Evolutionary conservation across 768 basidiomycete species (phyloP).

Genomic region (Hygrophorus russula): DNA sequence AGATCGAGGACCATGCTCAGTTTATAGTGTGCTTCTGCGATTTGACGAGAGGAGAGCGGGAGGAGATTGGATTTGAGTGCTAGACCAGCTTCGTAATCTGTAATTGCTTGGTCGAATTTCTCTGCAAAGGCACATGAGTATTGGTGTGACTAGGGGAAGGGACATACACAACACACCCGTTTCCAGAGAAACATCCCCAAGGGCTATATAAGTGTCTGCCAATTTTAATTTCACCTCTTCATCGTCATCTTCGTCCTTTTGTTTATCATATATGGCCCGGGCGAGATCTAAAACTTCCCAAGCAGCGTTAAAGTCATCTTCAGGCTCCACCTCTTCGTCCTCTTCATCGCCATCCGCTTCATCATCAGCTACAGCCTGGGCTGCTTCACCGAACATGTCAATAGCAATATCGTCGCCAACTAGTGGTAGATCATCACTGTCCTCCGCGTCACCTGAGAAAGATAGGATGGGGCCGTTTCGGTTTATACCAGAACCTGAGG

Average conservation of each 20-base stretch:
- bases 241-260: constrained; percentile 36
- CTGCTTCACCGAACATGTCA: constrained; percentile 53
- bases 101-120: constrained; percentile 91
- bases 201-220: constrained; percentile 81
- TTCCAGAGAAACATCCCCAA: constrained; percentile 96
- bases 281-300: constrained; percentile 98
- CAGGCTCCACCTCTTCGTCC: constrained; percentile 69
- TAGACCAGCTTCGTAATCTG: constrained; percentile 75
- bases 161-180: constrained; percentile 51
- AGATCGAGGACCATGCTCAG: constrained; percentile 89
- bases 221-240: constrained; percentile 67
- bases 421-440: constrained; percentile 26
- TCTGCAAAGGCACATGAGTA: constrained; percentile 35
- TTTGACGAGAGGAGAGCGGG: constrained; percentile 81
- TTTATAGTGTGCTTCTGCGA: constrained; percentile 91
- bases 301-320: constrained; percentile 96
- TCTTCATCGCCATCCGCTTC: constrained; percentile 43
- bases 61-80: constrained; percentile 62
- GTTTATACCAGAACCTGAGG: constrained; percentile 22
- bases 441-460: constrained; percentile 74
- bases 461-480: constrained; percentile 54
- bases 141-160: not conserved
- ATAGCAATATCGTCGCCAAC: constrained; percentile 40
- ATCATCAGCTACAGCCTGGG: constrained; percentile 31
- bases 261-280: constrained; percentile 72